phyloP scores from a whole-genome alignment of 345 rosid species.

The Euclidium syriacum region DNA sequence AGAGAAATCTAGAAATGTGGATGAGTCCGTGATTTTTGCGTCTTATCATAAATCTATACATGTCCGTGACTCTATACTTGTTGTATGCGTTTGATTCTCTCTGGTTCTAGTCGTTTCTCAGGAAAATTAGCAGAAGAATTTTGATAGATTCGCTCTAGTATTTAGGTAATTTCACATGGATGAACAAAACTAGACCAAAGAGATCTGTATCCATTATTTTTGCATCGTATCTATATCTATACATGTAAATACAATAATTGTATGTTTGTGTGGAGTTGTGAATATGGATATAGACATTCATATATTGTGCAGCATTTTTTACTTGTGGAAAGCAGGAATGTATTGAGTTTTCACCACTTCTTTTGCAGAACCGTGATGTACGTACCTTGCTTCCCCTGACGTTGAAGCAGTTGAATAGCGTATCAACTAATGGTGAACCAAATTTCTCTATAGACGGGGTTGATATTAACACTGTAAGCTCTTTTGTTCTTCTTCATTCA shows the following conservation, averaged over 20 bases:
- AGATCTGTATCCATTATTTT: neutral
- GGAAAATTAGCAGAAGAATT: too few relatives aligned
- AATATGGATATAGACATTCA: neutral
- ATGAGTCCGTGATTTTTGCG: neutral
- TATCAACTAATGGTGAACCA: conserved; percentile 43
- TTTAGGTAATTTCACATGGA: too few relatives aligned
- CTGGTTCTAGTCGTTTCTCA: too few relatives aligned
- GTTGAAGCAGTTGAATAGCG: conserved; percentile 53
- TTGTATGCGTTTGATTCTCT: too few relatives aligned
- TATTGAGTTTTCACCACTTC: neutral
- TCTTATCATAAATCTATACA: neutral
- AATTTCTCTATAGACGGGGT: conserved; percentile 53
- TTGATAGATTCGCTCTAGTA: too few relatives aligned
- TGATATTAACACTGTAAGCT: conserved; percentile 53
- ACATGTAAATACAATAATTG: neutral
- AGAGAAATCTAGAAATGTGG: neutral
- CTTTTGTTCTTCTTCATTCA: neutral
- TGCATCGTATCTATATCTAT: neutral
- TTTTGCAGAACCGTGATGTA: conserved; percentile 47
- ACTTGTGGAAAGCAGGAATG: neutral
- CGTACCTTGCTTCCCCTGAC: conserved; percentile 65
- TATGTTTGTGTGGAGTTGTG: neutral
- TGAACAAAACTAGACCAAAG: too few relatives aligned
- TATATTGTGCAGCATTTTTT: neutral
- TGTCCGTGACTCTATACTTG: too few relatives aligned